Conservation (phyloP, 2,329 filamentous ascomycete genomes). For the Hymenoscyphus linearis region DNA sequence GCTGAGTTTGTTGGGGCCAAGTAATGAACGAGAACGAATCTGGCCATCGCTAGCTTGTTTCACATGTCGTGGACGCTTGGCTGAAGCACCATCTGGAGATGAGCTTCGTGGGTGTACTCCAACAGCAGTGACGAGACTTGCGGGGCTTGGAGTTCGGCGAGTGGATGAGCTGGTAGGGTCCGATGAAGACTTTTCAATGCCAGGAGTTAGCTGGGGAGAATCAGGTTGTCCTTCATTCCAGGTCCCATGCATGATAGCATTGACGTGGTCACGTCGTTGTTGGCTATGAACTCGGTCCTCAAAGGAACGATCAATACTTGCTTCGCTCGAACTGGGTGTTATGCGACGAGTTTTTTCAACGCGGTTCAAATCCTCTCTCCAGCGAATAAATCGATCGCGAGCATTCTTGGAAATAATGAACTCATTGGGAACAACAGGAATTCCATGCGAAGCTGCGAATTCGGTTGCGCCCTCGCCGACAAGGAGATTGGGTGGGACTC, state of each 20-base stretch:
- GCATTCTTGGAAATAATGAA: constrained; percentile 75
- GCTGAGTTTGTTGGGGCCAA: constrained; percentile 19
- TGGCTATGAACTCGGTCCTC: constrained; percentile 28
- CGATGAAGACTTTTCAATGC: constrained; percentile 12
- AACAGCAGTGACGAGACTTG: constrained; percentile 6
- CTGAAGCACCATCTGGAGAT: constrained; percentile 19
- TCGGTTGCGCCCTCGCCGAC: constrained; percentile 78
- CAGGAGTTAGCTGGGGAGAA: constrained; percentile 40
- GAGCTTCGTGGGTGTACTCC: constrained; percentile 13
- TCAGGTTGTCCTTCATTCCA: constrained; percentile 61
- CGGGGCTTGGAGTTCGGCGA: constrained; percentile 11
- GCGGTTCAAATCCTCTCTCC: constrained; percentile 67
- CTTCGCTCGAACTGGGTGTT: constrained; percentile 18
- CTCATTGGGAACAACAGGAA: constrained; percentile 69
- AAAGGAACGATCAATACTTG: constrained; percentile 25
- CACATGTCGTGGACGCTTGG: constrained; percentile 26
- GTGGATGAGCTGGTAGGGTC: constrained; percentile 10
- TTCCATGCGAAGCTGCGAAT: constrained; percentile 77
- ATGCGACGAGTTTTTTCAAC: constrained; percentile 42
- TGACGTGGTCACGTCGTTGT: constrained; percentile 43
- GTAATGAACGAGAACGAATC: constrained; percentile 27
- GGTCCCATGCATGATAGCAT: constrained; percentile 49
- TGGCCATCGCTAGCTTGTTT: constrained; percentile 22
- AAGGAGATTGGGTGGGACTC: constrained; percentile 88
- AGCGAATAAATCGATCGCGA: constrained; percentile 71